phyloP scores from a whole-genome alignment of 768 basidiomycete genomes.

The Amanita pseudoporphyria region DNA sequence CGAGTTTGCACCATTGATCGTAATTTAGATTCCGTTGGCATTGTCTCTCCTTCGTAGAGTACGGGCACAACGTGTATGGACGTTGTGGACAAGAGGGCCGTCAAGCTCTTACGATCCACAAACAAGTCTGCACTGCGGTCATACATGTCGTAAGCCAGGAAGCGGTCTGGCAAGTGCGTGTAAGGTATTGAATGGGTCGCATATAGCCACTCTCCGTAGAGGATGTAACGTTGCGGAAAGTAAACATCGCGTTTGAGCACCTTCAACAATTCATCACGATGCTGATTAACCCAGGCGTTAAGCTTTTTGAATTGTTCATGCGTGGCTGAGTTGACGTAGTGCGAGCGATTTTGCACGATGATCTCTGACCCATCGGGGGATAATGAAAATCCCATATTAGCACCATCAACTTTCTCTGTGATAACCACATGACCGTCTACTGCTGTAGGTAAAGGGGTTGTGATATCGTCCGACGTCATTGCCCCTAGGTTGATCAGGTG shows the following conservation, averaged over 20 bases:
- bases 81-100: slow-evolving; percentile 25
- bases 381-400: slow-evolving; percentile 43
- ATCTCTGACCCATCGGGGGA: slow-evolving; percentile 35
- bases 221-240: slow-evolving; percentile 47
- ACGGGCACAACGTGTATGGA: slow-evolving; percentile 34
- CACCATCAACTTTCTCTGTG: slow-evolving; percentile 60
- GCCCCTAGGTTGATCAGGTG: slow-evolving; percentile 52
- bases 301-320: slow-evolving; percentile 57
- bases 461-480: slow-evolving; percentile 43
- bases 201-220: slow-evolving; percentile 58
- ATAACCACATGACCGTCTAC: slow-evolving; percentile 29
- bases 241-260: slow-evolving; percentile 38
- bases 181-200: slow-evolving; percentile 56
- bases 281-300: slow-evolving; percentile 42
- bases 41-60: slow-evolving; percentile 27
- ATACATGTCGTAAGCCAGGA: slow-evolving; percentile 52
- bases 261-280: slow-evolving; percentile 30
- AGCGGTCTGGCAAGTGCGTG: slow-evolving; percentile 40
- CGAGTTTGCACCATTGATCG: slow-evolving; percentile 32
- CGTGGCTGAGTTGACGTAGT: slow-evolving; percentile 43
- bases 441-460: neutral
- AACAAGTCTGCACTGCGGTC: slow-evolving; percentile 38
- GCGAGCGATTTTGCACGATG: slow-evolving; percentile 53
- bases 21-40: slow-evolving; percentile 31
- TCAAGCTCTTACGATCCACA: slow-evolving; percentile 26